Percentiles rank a stretch among this genome's conserved stretches.
Evolutionary conservation across 257 asterid genomes (phyloP).

Genomic region (Ilex asprella): DNA sequence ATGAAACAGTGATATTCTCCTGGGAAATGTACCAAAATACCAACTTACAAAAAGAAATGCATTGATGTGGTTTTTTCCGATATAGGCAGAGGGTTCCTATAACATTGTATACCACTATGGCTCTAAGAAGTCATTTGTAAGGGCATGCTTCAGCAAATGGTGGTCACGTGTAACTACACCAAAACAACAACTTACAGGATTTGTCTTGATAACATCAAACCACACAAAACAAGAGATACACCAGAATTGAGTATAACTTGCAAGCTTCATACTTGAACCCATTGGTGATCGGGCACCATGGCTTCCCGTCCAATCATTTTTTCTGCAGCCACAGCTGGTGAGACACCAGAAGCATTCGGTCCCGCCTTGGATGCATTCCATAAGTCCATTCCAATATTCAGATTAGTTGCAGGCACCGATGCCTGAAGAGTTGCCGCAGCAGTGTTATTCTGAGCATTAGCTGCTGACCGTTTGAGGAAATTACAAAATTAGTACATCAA

Average conservation of each 20-base stretch:
- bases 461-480: constrained; percentile 39
- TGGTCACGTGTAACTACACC: too few relatives aligned
- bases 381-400: constrained; percentile 83
- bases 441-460: constrained; percentile 55
- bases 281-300: constrained; percentile 52
- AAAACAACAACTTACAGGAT: neutral
- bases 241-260: constrained; percentile 1
- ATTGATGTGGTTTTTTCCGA: too few relatives aligned
- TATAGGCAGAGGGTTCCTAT: too few relatives aligned
- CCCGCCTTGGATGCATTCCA: constrained; percentile 71
- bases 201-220: neutral
- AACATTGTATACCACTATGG: neutral
- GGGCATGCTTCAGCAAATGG: too few relatives aligned
- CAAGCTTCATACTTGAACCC: constrained; percentile 55
- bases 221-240: constrained; percentile 6
- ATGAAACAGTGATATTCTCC: neutral
- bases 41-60: too few relatives aligned
- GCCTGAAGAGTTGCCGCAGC: constrained; percentile 35
- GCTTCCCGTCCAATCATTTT: constrained; percentile 14
- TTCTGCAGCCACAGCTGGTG: constrained; percentile 45
- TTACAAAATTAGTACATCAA: constrained; percentile 11
- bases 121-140: neutral
- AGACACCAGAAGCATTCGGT: constrained; percentile 45
- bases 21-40: neutral
- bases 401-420: constrained; percentile 61